Base-by-base conservation (phyloP, 371 early-diverging fungal species). In the Actinomortierella ambigua region DNA sequence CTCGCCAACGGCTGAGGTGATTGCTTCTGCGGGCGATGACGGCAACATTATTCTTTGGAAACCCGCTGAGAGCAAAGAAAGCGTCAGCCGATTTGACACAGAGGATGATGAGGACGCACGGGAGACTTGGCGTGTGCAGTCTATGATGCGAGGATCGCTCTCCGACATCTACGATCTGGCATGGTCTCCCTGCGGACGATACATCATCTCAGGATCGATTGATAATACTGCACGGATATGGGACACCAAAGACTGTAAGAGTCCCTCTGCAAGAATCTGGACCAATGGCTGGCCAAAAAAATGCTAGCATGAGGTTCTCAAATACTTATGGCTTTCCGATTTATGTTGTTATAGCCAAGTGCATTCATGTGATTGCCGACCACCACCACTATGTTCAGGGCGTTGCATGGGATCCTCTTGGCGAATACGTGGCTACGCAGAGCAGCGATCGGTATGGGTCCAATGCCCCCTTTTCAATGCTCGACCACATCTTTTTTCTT, bases 321-420 rank as follows among this genome's bases (percentile, higher is more conserved):
- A n/a, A n/a, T n/a, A 47, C 18, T 18, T 59, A 40, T 15, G 3
- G 50, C 29, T 13, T 15, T 5, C 40, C 40, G 49, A 53, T n/a
- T 41, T 5, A 40, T 39, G 3, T 28, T 18, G 22, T 43, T 53
- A 43, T 78, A 89, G 95, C 86, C 53, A 84, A 82, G 49, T 90
- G 92, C 59, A 77, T 95, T 39, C 90, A 90, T 57, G 88, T 91
- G 5, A 79, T 96, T 52, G 79, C 88, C 1, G 95, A 95, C 55
- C 97, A 98, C 69, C 79, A 82, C 22, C 95, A 97, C 64, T 95
- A 93, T 73, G 96, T 98, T 11, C 97, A 97, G 80, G 98, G 98
- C 28, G 95, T 97, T 1, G 85, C 92, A 7, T 98, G 97, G 97
- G 98, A 97, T 77, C 97, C 98, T 1, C 73, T 92, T n/a, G 90